These are phyloP conservation scores for Oryza glaberrima DNA, from an alignment of 176 grass and related monocot genomes.

Conservation along the genomic window DNA sequence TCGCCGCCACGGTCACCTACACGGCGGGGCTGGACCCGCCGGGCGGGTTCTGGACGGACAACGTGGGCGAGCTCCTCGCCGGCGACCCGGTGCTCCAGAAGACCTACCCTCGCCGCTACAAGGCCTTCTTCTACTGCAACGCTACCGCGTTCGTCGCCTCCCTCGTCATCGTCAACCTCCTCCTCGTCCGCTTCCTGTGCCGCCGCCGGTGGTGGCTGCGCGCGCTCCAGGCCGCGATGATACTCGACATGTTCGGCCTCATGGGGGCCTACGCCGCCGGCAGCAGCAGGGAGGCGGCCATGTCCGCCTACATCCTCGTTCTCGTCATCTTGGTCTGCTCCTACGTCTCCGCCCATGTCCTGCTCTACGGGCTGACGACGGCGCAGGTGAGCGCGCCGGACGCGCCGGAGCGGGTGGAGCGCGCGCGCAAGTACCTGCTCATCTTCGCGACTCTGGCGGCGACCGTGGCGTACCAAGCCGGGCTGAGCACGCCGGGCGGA, in stretches of 20 bases:
- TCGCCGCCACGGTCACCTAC: slow-evolving; percentile 50
- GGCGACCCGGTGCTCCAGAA: slow-evolving; percentile 42
- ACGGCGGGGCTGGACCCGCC: slow-evolving; percentile 50
- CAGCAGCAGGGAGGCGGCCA: slow-evolving; percentile 46
- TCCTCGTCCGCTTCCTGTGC: slow-evolving; percentile 31
- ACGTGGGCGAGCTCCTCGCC: neutral
- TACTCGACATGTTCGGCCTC: slow-evolving; percentile 43
- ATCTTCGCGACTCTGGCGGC: slow-evolving; percentile 40
- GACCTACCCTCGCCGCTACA: slow-evolving; percentile 35
- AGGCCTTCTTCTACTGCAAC: slow-evolving; percentile 56
- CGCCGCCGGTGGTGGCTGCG: slow-evolving; percentile 45
- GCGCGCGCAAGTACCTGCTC: slow-evolving; percentile 45
- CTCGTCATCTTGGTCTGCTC: slow-evolving; percentile 31
- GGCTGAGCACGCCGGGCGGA: slow-evolving; percentile 52
- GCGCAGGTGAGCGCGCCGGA: no score
- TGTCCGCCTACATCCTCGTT: slow-evolving; percentile 35
- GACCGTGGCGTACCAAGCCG: slow-evolving; percentile 37
- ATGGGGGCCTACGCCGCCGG: slow-evolving; percentile 54
- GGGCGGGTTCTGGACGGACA: slow-evolving; percentile 48
- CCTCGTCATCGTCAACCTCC: slow-evolving; percentile 58
- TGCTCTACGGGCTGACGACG: slow-evolving; percentile 19
- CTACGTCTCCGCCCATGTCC: slow-evolving; percentile 42
- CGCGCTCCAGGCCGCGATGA: slow-evolving; percentile 51
- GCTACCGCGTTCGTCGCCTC: slow-evolving; percentile 46
- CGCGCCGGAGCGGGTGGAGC: neutral